phyloP scores from a whole-genome alignment of 441 rosid genomes.

The Adansonia madagascariensis region DNA sequence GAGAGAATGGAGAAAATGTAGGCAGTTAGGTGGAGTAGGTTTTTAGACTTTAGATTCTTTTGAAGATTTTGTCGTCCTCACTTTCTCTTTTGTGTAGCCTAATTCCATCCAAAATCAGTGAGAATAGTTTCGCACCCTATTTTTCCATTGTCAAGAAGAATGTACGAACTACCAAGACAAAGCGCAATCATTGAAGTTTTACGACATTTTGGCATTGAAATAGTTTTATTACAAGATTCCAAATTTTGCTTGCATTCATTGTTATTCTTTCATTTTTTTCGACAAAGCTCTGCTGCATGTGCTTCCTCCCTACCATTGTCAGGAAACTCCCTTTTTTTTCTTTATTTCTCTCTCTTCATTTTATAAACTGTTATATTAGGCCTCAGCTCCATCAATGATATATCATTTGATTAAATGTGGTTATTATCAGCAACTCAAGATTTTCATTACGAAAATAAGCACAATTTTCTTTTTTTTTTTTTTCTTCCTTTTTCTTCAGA shows the following conservation, averaged over 20 bases:
- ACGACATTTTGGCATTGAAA: neutral
- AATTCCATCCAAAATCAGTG: slow-evolving; percentile 13
- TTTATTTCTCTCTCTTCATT: too few species aligned
- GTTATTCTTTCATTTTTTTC: too few species aligned
- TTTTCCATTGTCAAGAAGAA: slow-evolving; percentile 17
- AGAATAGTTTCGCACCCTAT: neutral
- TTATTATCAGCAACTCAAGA: too few species aligned
- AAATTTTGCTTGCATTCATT: neutral
- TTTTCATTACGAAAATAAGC: too few species aligned
- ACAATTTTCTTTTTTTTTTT: too few species aligned
- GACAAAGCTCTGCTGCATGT: too few species aligned
- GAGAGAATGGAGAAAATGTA: neutral
- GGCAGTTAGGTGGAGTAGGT: slow-evolving; percentile 20
- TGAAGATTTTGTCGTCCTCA: slow-evolving; percentile 25
- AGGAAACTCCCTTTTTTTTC: too few species aligned
- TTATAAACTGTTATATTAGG: too few species aligned
- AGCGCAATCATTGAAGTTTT: neutral
- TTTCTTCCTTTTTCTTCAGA: too few species aligned
- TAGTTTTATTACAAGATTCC: neutral
- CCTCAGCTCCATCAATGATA: too few species aligned
- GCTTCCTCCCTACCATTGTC: too few species aligned
- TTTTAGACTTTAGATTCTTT: slow-evolving; percentile 26
- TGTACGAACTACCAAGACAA: neutral
- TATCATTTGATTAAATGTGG: too few species aligned
- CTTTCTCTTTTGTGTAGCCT: neutral